A percentile compares a stretch with the other conserved stretches of the same genome.
phyloP scores from a whole-genome alignment of 2,329 filamentous ascomycete genomes.

The Xenosphaeropsis pyriputrescens region DNA sequence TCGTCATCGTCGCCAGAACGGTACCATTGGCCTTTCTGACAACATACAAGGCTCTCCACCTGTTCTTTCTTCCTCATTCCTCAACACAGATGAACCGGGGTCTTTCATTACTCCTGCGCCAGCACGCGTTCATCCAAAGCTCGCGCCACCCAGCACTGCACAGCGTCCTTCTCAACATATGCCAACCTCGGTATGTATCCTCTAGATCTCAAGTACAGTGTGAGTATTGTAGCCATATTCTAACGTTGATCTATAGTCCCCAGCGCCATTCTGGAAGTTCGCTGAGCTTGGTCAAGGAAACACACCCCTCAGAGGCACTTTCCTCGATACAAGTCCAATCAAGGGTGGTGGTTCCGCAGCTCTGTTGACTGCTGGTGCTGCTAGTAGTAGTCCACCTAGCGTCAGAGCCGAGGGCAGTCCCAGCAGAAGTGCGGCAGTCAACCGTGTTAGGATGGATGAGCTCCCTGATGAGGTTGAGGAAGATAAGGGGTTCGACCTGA shows the following conservation, averaged over 20 bases:
- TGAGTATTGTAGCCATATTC: too few species aligned
- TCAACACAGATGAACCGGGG: slow-evolving; percentile 37
- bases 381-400: slow-evolving; percentile 43
- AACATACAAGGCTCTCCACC: slow-evolving; percentile 40
- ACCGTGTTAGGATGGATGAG: slow-evolving; percentile 7
- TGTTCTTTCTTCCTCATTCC: slow-evolving; percentile 44
- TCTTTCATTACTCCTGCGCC: slow-evolving; percentile 61
- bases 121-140: slow-evolving; percentile 54
- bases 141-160: slow-evolving; percentile 68
- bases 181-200: slow-evolving; percentile 48
- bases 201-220: too few species aligned
- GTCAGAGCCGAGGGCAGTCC: slow-evolving; percentile 13
- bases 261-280: slow-evolving; percentile 82
- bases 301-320: slow-evolving; percentile 38
- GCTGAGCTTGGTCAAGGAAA: slow-evolving; percentile 50
- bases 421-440: slow-evolving; percentile 9
- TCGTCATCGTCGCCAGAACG: slow-evolving; percentile 31
- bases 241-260: slow-evolving; percentile 22
- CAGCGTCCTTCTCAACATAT: slow-evolving; percentile 75
- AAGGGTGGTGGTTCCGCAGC: slow-evolving; percentile 27
- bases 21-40: slow-evolving; percentile 27
- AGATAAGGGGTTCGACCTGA: slow-evolving; percentile 16
- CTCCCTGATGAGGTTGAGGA: slow-evolving; percentile 11
- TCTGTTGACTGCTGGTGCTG: slow-evolving; percentile 10
- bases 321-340: slow-evolving; percentile 44